Base-by-base conservation (phyloP, 176 grass and related monocot genomes). In the Oryza longistaminata region DNA sequence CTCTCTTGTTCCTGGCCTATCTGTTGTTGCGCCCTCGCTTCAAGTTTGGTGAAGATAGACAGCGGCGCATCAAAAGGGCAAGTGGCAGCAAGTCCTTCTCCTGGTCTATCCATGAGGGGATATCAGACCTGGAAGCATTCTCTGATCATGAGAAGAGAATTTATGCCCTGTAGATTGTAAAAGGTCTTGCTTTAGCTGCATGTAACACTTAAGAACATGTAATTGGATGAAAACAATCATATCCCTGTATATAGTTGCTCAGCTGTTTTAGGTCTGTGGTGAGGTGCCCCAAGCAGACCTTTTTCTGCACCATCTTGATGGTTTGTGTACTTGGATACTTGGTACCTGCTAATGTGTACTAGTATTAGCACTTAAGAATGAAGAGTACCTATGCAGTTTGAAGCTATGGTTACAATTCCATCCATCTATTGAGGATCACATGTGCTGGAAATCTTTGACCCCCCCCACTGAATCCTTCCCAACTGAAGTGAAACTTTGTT, bases 21-120 rank as follows among this genome's bases (percentile, higher is more conserved):
- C 85, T 99, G 42, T 77, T 99, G 73, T 70, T 99, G 62, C 90
- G 90, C 9, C 96, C 94, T 5, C 88, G 86, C 22, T 96, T 99
- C 79, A 90, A 40, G 27, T 92, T 99, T 29, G 90, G 91, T 0
- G 88, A 96, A 49, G 96, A 99, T 52, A 91, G 81, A 52, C 93
- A 91, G 79, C 92, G 96, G 73, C 88, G 84, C 64, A 96, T 99
- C 81, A 99, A 74, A 78, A 96, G 77, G 83, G 81, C 75, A 8
- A 96, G 75, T 7, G 93, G 96, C 71, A 99, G 96, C 88, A 99
- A 96, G 72, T 99, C 96, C 15, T 99, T 92, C 83, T 99, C 96
- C 58, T 96, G 89, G 96, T 99, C 96, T 24, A 82, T 95, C 61
- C 82, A 88, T 65, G 93, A 89, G 22, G 80, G 83, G 0, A 64